phyloP scores from a whole-genome alignment of 768 basidiomycete species.

The Butyriboletus loyo region DNA sequence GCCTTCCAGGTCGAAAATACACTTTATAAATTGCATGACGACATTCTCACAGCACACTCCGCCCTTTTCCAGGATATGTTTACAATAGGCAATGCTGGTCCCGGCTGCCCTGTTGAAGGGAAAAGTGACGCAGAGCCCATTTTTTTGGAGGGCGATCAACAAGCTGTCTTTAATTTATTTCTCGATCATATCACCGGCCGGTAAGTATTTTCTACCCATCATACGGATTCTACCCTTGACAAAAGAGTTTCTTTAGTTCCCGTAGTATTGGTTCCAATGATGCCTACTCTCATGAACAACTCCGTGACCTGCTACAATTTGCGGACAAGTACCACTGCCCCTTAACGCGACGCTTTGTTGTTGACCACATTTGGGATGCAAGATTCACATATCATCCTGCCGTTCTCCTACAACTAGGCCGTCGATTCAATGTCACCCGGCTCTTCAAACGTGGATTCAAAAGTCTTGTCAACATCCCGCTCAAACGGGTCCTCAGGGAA shows the following conservation, averaged over 20 bases:
- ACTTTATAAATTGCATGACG: neutral
- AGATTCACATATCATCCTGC: neutral
- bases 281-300: neutral
- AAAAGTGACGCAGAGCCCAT: neutral
- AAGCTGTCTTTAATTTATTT: neutral
- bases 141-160: neutral
- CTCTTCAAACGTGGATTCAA: too few relatives aligned
- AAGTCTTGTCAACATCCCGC: too few relatives aligned
- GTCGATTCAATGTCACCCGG: too few relatives aligned
- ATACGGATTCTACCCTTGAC: neutral
- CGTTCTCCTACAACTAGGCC: too few relatives aligned
- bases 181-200: neutral
- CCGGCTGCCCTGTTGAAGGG: neutral
- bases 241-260: neutral
- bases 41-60: neutral
- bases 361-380: neutral
- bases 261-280: neutral
- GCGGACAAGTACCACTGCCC: neutral
- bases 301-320: neutral
- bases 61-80: neutral
- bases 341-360: neutral
- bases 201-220: neutral
- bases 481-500: neutral
- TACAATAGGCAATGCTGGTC: neutral
- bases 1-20: neutral